Percentiles rank a stretch among this genome's conserved stretches.
phyloP scores from a whole-genome alignment of 208 protist species.

The Acanthamoeba healyi region DNA sequence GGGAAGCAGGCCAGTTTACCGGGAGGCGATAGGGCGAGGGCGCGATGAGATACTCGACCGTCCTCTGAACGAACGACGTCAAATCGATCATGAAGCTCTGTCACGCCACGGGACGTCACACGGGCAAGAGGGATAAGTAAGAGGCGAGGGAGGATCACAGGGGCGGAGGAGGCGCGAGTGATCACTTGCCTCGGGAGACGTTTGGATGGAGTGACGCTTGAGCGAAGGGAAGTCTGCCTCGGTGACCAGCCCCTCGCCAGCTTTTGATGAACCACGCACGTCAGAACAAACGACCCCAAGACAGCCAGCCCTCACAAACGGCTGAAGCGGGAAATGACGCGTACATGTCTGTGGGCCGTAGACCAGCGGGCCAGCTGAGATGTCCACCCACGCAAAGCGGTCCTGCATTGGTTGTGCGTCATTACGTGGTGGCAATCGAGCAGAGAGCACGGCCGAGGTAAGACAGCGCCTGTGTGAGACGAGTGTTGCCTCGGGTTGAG shows the following conservation, averaged over 20 bases:
- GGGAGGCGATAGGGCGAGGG: constrained; percentile 13
- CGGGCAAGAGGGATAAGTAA: not conserved
- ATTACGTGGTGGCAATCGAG: no score
- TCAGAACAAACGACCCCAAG: not conserved
- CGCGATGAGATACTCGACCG: not conserved
- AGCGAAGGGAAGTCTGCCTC: constrained; percentile 26
- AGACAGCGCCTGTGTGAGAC: no score
- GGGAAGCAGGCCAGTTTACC: not conserved
- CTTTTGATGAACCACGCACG: not conserved
- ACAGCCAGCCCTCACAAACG: not conserved
- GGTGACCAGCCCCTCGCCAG: constrained; percentile 6
- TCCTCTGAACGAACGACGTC: constrained; percentile 18
- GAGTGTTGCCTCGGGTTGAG: not conserved
- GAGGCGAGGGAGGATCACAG: not conserved
- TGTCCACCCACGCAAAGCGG: constrained; percentile 38
- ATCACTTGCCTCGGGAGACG: not conserved
- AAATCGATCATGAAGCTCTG: constrained; percentile 33
- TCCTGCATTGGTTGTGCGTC: not conserved
- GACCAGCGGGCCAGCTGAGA: constrained; percentile 13
- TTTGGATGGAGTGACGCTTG: not conserved
- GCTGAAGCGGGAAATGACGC: not conserved
- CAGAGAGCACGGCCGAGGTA: no score
- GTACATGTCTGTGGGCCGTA: constrained; percentile 40
- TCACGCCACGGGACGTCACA: not conserved
- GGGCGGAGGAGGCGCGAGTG: not conserved